These are phyloP conservation scores for Kazachstania kunashirensis DNA, from an alignment of 805 yeast species.

Conservation along the genomic window DNA sequence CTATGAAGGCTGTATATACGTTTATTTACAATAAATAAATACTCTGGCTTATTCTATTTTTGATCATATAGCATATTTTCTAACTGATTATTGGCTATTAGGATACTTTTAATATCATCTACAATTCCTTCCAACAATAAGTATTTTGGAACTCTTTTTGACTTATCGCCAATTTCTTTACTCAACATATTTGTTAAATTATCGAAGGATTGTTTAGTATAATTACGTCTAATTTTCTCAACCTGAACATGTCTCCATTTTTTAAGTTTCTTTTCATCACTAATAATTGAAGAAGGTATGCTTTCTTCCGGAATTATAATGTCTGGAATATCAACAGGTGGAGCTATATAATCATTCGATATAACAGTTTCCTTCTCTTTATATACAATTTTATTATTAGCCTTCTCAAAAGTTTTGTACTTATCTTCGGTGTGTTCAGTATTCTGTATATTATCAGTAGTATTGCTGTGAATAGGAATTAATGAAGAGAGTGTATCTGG, in stretches of 20 bases:
- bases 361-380: no score
- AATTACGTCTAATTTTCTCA: constrained; percentile 25
- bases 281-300: constrained; percentile 15
- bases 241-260: constrained; percentile 30
- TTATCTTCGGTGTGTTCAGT: no score
- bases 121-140: constrained; percentile 22
- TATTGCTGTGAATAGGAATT: no score
- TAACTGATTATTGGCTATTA: constrained; percentile 22
- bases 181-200: constrained; percentile 18
- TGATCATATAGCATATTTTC: constrained; percentile 9
- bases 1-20: constrained; percentile 1
- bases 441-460: no score
- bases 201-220: constrained; percentile 24
- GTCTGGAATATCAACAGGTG: constrained; percentile 18
- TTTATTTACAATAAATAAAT: not conserved
- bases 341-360: constrained; percentile 9
- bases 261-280: constrained; percentile 15
- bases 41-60: not conserved
- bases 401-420: not conserved
- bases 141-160: constrained; percentile 28
- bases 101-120: constrained; percentile 23
- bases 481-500: no score
- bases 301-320: constrained; percentile 16
- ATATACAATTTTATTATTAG: no score
- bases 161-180: constrained; percentile 7